These are phyloP conservation scores for Blumeriella jaapii DNA, from an alignment of 2,329 filamentous ascomycete species.

Conservation along the genomic window DNA sequence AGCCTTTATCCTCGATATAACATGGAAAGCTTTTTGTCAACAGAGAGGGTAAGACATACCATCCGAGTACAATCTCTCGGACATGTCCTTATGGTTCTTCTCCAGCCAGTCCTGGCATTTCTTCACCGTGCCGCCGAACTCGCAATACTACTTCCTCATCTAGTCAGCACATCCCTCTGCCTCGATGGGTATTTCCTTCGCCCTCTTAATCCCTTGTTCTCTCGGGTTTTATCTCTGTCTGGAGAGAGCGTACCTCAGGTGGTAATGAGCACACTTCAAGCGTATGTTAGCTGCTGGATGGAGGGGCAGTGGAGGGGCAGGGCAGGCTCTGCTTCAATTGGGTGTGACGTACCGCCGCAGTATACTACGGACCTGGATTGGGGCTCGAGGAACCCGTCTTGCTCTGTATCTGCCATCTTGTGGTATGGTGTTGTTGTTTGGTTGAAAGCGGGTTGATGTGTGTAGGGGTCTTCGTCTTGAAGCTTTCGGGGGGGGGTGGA, in stretches of 20 bases:
- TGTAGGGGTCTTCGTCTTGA: too few relatives aligned
- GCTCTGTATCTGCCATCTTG: constrained; percentile 23
- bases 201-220: too few relatives aligned
- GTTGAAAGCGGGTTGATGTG: too few relatives aligned
- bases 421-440: not conserved
- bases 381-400: constrained; percentile 17
- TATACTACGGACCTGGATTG: constrained; percentile 26
- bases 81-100: constrained; percentile 60
- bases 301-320: constrained; percentile 11
- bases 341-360: constrained; percentile 24
- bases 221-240: not conserved
- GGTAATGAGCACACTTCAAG: constrained; percentile 49
- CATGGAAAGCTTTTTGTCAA: not conserved
- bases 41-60: constrained; percentile 37
- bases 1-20: not conserved
- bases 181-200: not conserved
- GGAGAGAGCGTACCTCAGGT: constrained; percentile 41
- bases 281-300: constrained; percentile 5
- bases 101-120: constrained; percentile 97
- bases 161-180: constrained; percentile 6
- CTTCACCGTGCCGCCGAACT: constrained; percentile 91
- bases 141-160: constrained; percentile 67
- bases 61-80: constrained; percentile 72
- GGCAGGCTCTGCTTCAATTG: constrained; percentile 2
- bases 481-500: too few relatives aligned